Base-by-base conservation (phyloP, 2,329 filamentous ascomycete species). In the Aspergillus sp. region DNA sequence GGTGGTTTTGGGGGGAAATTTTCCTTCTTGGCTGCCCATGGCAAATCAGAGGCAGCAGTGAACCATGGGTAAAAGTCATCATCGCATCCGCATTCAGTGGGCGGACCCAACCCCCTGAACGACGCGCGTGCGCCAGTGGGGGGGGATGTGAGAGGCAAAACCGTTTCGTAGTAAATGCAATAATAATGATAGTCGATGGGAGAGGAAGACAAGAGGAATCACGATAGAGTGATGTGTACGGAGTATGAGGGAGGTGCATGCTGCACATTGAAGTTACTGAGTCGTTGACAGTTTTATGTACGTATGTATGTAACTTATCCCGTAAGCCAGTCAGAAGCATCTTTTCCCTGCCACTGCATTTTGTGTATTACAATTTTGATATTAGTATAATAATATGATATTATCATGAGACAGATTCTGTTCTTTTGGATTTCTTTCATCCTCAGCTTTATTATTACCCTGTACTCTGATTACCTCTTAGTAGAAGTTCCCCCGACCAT, bases 31-130 rank as follows among this genome's bases (percentile, higher is more conserved):
- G 51, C 42, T 30, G 24, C 26, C 41, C 20, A 35, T 17, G 33
- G 24, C 56, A 54, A 56, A 58, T 58, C 49, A 58, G 41, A 56
- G 40, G 45, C 22, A 11, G 26, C n/a, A 17, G 45, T 41, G 44
- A 51, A 46, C 38, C 44, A 33, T 51, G 49, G 49, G 20, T 44
- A 30, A 30, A 47, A 22, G 19, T 36, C 35, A 51, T 36, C 44
- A 56, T 50, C 45, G 33, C 56, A 59, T 53, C 53, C 58, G 53
- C 53, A 57, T 56, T 52, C 47, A 54, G 56, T 7, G 56, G 45
- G 56, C 53, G 51, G 56, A 60, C 49, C 52, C 51, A 48, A 38
- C 49, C 58, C 59, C 59, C 59, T 58, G 57, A 58, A 54, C 46
- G 59, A 57, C 59, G 56, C 59, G 59, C 53, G 58, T 61, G 58